Evolutionary conservation across 2,329 filamentous ascomycete genomes (phyloP).

Genomic region (Cadophora sp.): DNA sequence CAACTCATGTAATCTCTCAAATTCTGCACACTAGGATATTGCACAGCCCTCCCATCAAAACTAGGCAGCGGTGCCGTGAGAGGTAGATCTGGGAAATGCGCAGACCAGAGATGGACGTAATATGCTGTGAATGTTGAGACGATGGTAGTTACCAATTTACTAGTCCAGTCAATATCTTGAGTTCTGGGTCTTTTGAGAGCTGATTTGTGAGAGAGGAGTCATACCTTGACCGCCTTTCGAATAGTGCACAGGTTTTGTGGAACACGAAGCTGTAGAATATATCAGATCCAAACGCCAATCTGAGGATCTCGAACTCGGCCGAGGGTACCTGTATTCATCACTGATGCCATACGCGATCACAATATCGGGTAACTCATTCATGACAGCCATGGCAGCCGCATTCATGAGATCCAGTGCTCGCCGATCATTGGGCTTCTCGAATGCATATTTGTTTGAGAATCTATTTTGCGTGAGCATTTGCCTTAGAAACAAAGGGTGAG

Average conservation of each 20-base stretch:
- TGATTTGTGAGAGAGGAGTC: conserved; percentile 29
- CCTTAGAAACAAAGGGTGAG: no score
- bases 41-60: conserved; percentile 91
- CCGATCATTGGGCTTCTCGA: conserved; percentile 91
- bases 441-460: conserved; percentile 81
- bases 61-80: conserved; percentile 80
- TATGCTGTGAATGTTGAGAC: conserved; percentile 93
- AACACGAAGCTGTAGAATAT: conserved; percentile 76
- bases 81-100: conserved; percentile 73
- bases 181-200: background rate
- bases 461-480: conserved; percentile 51
- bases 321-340: conserved; percentile 81
- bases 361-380: conserved; percentile 84
- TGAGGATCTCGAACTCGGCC: background rate
- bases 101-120: conserved; percentile 83
- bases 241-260: conserved; percentile 80
- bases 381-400: conserved; percentile 81
- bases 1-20: conserved; percentile 95
- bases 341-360: conserved; percentile 91
- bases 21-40: conserved; percentile 83
- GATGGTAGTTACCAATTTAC: conserved; percentile 89
- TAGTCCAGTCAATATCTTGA: conserved; percentile 47
- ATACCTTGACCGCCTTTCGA: conserved; percentile 83
- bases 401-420: conserved; percentile 95
- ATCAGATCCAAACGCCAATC: conserved; percentile 18